phyloP scores from a whole-genome alignment of 1,284 basidiomycete genomes.

The Trichosporon ovoides region DNA sequence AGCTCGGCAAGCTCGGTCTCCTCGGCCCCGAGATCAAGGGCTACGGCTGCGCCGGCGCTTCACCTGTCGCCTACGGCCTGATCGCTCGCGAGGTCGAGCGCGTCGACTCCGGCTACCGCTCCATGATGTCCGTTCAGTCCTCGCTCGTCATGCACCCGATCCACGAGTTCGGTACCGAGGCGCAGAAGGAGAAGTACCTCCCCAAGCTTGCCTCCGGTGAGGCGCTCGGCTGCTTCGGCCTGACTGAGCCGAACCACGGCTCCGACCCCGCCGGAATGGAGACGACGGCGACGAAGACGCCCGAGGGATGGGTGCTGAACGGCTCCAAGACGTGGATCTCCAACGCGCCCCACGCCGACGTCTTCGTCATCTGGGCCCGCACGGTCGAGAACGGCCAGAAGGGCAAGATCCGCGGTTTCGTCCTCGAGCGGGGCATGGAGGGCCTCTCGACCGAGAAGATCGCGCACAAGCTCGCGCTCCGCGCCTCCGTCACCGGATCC shows the following conservation, averaged over 20 bases:
- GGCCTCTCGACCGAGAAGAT: conserved; percentile 84
- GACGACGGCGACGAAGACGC: conserved; percentile 75
- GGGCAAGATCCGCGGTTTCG: conserved; percentile 81
- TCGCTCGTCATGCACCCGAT: conserved; percentile 98
- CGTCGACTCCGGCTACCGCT: conserved; percentile 92
- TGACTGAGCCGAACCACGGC: conserved; percentile 95
- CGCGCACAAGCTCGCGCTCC: conserved; percentile 86
- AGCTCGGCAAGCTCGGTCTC: conserved; percentile 89
- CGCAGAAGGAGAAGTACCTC: conserved; percentile 86
- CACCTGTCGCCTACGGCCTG: conserved; percentile 85
- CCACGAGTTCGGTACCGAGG: conserved; percentile 77
- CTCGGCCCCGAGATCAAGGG: conserved; percentile 88
- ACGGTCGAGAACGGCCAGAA: conserved; percentile 49
- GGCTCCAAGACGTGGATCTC: conserved; percentile 98
- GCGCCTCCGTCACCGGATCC: conserved; percentile 85
- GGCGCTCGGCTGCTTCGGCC: conserved; percentile 85
- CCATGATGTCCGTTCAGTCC: conserved; percentile 92
- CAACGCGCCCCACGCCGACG: conserved; percentile 78
- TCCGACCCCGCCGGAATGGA: conserved; percentile 93
- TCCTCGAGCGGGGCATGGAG: conserved; percentile 68
- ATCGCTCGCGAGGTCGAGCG: conserved; percentile 89
- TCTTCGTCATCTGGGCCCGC: conserved; percentile 82
- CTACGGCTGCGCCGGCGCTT: conserved; percentile 92
- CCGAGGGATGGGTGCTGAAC: conserved; percentile 77
- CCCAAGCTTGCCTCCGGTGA: conserved; percentile 72